phyloP scores from a whole-genome alignment of 2,329 filamentous ascomycete genomes.

The Fusarium burgessii region DNA sequence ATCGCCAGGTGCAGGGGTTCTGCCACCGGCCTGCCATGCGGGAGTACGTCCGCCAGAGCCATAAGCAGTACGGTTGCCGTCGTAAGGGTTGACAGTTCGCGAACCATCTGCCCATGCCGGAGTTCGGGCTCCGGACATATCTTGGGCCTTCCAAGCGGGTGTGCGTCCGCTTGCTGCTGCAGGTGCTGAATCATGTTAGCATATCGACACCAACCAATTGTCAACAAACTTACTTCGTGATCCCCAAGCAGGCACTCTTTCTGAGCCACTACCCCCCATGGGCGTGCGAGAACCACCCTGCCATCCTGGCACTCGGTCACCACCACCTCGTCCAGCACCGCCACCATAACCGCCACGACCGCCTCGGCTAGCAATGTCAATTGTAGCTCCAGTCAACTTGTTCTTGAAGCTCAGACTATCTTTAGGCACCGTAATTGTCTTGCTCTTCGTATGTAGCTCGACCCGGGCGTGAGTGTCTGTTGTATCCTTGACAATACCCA shows the following conservation, averaged over 20 bases:
- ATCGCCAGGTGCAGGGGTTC: constrained; percentile 73
- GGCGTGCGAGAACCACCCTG: constrained; percentile 77
- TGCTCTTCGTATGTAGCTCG: constrained; percentile 94
- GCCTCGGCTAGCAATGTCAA: constrained; percentile 73
- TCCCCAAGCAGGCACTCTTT: constrained; percentile 83
- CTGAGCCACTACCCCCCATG: constrained; percentile 68
- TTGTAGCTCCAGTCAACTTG: constrained; percentile 80
- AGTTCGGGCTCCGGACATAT: constrained; percentile 70
- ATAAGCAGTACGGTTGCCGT: constrained; percentile 81
- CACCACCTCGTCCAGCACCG: constrained; percentile 59
- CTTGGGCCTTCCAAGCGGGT: constrained; percentile 70
- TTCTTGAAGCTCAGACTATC: constrained; percentile 88
- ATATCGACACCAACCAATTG: not conserved
- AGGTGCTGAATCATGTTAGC: constrained; percentile 59
- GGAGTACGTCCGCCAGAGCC: constrained; percentile 79
- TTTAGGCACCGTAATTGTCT: constrained; percentile 87
- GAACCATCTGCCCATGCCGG: constrained; percentile 79
- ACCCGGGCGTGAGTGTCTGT: constrained; percentile 88
- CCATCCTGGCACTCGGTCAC: constrained; percentile 66
- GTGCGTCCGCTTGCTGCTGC: constrained; percentile 68
- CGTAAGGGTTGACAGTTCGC: constrained; percentile 76
- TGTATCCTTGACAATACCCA: constrained; percentile 96
- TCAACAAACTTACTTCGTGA: constrained; percentile 69
- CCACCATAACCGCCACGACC: constrained; percentile 59
- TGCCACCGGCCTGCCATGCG: constrained; percentile 82